Evolutionary conservation across 2,329 filamentous ascomycete genomes (phyloP), one percentile per base, ranked within the genome.

Genomic region (Fusarium sublunatum): DNA sequence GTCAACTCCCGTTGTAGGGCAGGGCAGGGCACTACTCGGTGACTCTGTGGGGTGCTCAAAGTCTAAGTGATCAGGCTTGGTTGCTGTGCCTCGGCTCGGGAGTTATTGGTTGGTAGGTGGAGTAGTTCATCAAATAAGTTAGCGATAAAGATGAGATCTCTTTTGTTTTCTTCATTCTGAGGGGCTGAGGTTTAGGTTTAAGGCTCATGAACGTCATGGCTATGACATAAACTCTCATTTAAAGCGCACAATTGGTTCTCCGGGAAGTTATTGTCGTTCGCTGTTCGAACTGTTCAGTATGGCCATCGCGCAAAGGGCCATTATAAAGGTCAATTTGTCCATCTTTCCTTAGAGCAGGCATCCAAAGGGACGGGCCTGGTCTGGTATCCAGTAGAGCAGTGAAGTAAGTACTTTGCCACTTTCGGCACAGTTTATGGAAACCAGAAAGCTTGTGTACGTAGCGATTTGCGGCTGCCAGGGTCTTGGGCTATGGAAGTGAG

Each of bases 351-450:
- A 44, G 50, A 29, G 49, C 24, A 38, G 39, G 29, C 42, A 39
- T 31, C 43, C n/a, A 22, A 26, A 52, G 36, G 38, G 12, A 59
- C 48, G 29, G 59, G 31, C 28, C 44, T 29, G 32, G 31, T 25
- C 28, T 49, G 19, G 19, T 22, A 29, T 5, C 10, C 19, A 19
- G 19, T 19, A 19, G 28, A 53, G 40, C 44, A 42, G 49, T 51
- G 45, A 43, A 46, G 39, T 42, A 43, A 46, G 39, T 42, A 40
- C 64, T 43, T 55, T 56, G 46, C 58, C 59, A 50, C 43, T 61
- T 68, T 68, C 43, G 58, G 59, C 45, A 51, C 38, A 52, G 47
- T 41, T 61, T 54, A 47, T 56, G 52, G 48, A 69, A 53, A 49
- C 39, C 45, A 42, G 43, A 51, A 53, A 54, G 63, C 51, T 65